Evolutionary conservation across 2,329 filamentous ascomycete species (phyloP), one percentile per base, ranked within the genome.

Genomic region (Bipolaris cookei): DNA sequence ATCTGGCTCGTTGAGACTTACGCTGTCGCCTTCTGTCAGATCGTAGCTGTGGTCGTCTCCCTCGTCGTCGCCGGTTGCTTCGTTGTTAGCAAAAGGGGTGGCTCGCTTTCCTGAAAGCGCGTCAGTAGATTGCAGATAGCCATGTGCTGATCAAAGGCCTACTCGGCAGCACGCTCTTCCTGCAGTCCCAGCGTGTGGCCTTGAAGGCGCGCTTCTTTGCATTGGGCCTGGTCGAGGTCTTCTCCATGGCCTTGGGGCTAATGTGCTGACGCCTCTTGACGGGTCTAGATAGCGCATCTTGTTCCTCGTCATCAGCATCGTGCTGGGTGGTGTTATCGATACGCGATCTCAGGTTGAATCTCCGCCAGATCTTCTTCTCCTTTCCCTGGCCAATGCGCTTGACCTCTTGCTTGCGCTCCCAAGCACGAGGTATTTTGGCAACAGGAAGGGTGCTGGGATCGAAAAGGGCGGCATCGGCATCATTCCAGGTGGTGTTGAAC

Each of bases 291-390:
- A 75, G 77, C 30, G 75, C 75, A 58, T 75, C 69, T 16, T 58
- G 61, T 32, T 66, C 65, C 11, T 68, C 50, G 10, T 54, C 68
- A 8, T 65, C 59, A 6, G 64, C 59, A 2, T 66, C 65, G 18
- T 66, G 64, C 1, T 62, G 45, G 6, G 57, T 21, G 13, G 55
- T 63, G 35, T 63, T 59, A 39, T 59, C 23, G 48, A 60, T 51
- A 56, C 67, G 67, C 43, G 73, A 72, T 50, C 73, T 69, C 11
- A 73, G 64, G 32, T 67, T 68, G 59, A 76, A 73, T 55, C 80
- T 73, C 49, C 80, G 80, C 80, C 80, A 83, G 32, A 83, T 77
- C 62, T 81, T 81, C 59, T 78, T 78, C 18, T 77, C 72, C 51
- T 72, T 75, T 10, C 72, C 73, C 28, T 73, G 68, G 14, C 68